Evolutionary conservation across 2,329 filamentous ascomycete species (phyloP).

Genomic region (Alternaria infectoria): DNA sequence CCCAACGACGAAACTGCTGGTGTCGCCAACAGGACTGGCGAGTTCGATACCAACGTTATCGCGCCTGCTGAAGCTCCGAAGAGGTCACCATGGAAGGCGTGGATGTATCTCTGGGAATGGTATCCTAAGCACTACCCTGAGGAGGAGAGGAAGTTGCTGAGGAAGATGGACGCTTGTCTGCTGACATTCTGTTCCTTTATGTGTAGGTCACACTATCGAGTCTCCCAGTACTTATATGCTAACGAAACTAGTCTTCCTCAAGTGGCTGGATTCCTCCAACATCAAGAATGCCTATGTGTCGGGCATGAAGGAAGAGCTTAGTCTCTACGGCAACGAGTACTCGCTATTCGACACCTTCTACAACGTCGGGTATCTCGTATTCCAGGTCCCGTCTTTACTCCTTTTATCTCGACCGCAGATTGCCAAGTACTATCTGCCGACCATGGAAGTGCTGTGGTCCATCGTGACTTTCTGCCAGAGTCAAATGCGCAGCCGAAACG

Average conservation of each 20-base stretch:
- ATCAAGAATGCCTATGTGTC: constrained; percentile 55
- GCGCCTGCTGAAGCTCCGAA: constrained; percentile 44
- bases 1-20: constrained; percentile 29
- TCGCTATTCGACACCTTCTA: constrained; percentile 55
- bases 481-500: constrained; percentile 46
- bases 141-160: constrained; percentile 42
- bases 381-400: constrained; percentile 48
- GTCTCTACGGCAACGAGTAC: constrained; percentile 65
- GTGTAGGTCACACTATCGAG: constrained; percentile 24
- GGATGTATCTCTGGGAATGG: constrained; percentile 50
- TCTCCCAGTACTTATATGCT: neutral
- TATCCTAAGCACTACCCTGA: constrained; percentile 45
- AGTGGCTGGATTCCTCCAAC: constrained; percentile 48
- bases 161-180: constrained; percentile 47
- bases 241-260: constrained; percentile 42
- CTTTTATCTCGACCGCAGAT: constrained; percentile 48
- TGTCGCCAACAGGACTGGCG: constrained; percentile 26
- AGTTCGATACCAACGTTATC: constrained; percentile 36
- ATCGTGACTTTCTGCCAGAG: constrained; percentile 50
- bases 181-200: constrained; percentile 48
- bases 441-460: constrained; percentile 51
- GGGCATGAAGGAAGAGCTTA: constrained; percentile 41
- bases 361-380: constrained; percentile 49
- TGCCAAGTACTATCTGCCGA: constrained; percentile 47
- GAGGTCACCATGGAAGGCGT: constrained; percentile 47